Percentiles rank a stretch among this genome's conserved stretches.
Evolutionary conservation across 192 early-diverging fungal species (phyloP).

Genomic region (Entophlyctis luteolus): DNA sequence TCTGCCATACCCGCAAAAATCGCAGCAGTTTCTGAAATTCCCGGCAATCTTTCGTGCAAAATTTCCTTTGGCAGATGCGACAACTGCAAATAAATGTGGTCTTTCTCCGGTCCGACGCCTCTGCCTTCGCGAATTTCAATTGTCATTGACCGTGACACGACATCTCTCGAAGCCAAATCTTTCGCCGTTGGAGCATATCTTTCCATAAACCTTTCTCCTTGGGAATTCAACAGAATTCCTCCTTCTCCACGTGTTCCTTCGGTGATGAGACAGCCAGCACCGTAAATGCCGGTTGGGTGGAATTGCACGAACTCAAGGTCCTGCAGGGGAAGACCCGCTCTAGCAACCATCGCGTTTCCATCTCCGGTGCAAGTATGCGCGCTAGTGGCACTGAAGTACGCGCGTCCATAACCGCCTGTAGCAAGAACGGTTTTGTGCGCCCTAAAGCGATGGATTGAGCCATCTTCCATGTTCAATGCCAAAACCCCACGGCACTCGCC

Average conservation of each 20-base stretch:
- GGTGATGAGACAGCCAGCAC: constrained; percentile 95
- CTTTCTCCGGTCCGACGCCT: constrained; percentile 91
- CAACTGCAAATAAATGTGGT: constrained; percentile 95
- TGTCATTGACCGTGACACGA: constrained; percentile 98
- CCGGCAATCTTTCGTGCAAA: constrained; percentile 83
- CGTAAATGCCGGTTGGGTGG: constrained; percentile 99
- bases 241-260: constrained; percentile 97
- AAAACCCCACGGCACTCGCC: constrained; percentile 94
- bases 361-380: constrained; percentile 99
- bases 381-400: constrained; percentile 97
- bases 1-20: constrained; percentile 79
- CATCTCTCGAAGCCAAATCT: constrained; percentile 97
- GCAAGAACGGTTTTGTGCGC: constrained; percentile 96
- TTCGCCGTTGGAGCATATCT: constrained; percentile 97
- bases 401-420: constrained; percentile 98
- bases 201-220: constrained; percentile 99
- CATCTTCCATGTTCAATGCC: constrained; percentile 97
- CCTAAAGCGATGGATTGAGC: constrained; percentile 94
- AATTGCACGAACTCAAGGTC: constrained; percentile 99
- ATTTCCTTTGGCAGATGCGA: constrained; percentile 90
- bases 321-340: constrained; percentile 93
- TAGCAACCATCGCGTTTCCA: constrained; percentile 98
- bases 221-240: constrained; percentile 90
- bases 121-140: constrained; percentile 96
- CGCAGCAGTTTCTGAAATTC: constrained; percentile 97